Evolutionary conservation across 2,329 filamentous ascomycete species (phyloP).

Genomic region (Aspergillus pseudoglaucus): DNA sequence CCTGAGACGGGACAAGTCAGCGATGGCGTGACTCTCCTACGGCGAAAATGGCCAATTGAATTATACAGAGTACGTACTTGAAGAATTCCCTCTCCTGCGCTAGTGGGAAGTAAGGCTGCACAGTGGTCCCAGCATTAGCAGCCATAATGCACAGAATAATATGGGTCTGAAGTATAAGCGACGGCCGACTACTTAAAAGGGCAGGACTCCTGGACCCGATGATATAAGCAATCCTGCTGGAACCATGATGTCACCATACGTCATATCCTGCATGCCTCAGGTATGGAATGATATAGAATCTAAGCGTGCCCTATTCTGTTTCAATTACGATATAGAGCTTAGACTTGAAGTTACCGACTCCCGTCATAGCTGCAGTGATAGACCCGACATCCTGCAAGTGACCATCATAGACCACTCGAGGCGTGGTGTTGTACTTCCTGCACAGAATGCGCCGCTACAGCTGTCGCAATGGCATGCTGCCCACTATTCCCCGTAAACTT

Average conservation of each 20-base stretch:
- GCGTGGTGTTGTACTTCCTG: background rate
- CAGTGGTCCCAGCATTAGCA: background rate
- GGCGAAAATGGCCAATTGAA: background rate
- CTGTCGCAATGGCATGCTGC: background rate
- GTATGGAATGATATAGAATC: no score
- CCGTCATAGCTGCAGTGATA: background rate
- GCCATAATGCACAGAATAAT: background rate
- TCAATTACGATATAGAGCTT: background rate
- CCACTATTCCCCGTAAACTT: background rate
- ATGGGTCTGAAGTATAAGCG: no score
- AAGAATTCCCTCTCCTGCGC: conserved; percentile 19
- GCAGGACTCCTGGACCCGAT: no score
- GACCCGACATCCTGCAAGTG: background rate
- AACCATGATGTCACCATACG: no score
- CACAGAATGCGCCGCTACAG: background rate
- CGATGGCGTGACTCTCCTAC: background rate
- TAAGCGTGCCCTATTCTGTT: no score
- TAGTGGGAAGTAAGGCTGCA: conserved; percentile 1
- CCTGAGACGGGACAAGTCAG: conserved; percentile 10
- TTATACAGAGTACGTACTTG: conserved; percentile 7
- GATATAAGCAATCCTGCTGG: no score
- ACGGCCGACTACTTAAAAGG: no score
- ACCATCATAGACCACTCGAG: background rate
- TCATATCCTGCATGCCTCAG: no score
- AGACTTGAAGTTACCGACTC: background rate